Percentiles rank a stretch among this genome's conserved stretches.
Conservation (phyloP, 495 filamentous ascomycete species). For the Sordaria brevicollis region DNA sequence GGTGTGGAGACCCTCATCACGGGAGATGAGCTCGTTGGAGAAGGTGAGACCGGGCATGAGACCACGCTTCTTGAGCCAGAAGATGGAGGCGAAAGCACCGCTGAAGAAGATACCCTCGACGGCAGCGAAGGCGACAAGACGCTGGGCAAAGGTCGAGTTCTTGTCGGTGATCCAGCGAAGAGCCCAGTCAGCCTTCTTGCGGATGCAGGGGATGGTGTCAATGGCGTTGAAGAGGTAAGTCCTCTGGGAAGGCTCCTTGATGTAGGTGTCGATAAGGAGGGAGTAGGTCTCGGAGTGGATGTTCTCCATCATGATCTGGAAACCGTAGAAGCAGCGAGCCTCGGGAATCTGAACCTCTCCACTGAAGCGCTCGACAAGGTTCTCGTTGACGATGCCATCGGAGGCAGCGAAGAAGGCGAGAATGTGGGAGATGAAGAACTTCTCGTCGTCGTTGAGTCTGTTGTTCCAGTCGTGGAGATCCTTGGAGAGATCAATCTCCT, state of each 20-base stretch:
- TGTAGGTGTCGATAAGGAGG: constrained; percentile 97
- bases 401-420: constrained; percentile 99
- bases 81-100: constrained; percentile 98
- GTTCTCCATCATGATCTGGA: constrained; percentile 99
- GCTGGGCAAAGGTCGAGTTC: constrained; percentile 86
- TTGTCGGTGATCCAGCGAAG: constrained; percentile 88
- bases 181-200: constrained; percentile 97
- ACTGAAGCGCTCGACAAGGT: constrained; percentile 95
- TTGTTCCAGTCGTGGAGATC: constrained; percentile 99
- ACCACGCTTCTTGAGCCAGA: constrained; percentile 99
- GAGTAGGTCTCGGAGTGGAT: constrained; percentile 99
- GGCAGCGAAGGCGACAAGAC: constrained; percentile 92
- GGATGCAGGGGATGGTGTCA: constrained; percentile 90
- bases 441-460: constrained; percentile 90
- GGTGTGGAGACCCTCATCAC: constrained; percentile 98
- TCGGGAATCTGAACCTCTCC: constrained; percentile 95
- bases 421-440: constrained; percentile 96
- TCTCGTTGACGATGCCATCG: constrained; percentile 99
- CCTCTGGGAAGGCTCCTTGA: constrained; percentile 95
- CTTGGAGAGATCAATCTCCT: constrained; percentile 98
- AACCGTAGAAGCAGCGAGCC: constrained; percentile 99
- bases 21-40: constrained; percentile 99
- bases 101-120: constrained; percentile 99
- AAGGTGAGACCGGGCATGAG: constrained; percentile 98
- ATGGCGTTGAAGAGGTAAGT: constrained; percentile 96